Percentiles rank a stretch among this genome's conserved stretches.
These are phyloP conservation scores for Sugiyamaella chiloensis DNA, from an alignment of 805 yeast species.

Conservation along the genomic window DNA sequence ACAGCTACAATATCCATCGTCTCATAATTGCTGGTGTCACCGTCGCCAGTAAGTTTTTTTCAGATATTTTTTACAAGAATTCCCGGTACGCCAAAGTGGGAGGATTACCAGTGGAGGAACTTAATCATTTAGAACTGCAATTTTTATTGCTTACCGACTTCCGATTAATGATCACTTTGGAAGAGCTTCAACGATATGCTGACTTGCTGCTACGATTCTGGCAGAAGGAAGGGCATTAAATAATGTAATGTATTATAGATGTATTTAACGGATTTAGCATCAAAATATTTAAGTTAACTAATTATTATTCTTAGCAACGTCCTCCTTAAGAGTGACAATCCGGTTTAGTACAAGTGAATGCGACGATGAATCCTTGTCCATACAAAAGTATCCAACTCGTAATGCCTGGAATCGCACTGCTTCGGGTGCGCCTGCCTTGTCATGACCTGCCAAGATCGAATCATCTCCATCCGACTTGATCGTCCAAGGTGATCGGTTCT, in stretches of 20 bases:
- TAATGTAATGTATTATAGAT: conserved; percentile 5
- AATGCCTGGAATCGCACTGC: conserved; percentile 97
- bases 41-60: conserved; percentile 89
- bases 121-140: conserved; percentile 88
- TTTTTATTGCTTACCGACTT: conserved; percentile 82
- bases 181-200: conserved; percentile 88
- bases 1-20: conserved; percentile 91
- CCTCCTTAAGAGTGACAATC: conserved; percentile 91
- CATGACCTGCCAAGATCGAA: conserved; percentile 61
- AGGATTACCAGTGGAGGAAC: conserved; percentile 87
- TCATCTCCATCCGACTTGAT: conserved; percentile 54
- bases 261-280: background rate
- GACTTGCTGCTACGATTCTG: conserved; percentile 81
- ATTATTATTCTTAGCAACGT: conserved; percentile 37
- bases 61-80: conserved; percentile 92
- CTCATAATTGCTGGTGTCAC: conserved; percentile 92
- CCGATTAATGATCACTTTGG: conserved; percentile 79
- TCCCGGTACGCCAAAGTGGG: conserved; percentile 92
- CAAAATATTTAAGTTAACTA: background rate
- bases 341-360: conserved; percentile 75
- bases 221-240: conserved; percentile 41
- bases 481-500: conserved; percentile 72
- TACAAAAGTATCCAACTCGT: conserved; percentile 92
- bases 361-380: conserved; percentile 71
- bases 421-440: conserved; percentile 57